These are phyloP conservation scores for Phytophthora cactorum DNA, from an alignment of 352 stramenopile species.

Conservation along the genomic window DNA sequence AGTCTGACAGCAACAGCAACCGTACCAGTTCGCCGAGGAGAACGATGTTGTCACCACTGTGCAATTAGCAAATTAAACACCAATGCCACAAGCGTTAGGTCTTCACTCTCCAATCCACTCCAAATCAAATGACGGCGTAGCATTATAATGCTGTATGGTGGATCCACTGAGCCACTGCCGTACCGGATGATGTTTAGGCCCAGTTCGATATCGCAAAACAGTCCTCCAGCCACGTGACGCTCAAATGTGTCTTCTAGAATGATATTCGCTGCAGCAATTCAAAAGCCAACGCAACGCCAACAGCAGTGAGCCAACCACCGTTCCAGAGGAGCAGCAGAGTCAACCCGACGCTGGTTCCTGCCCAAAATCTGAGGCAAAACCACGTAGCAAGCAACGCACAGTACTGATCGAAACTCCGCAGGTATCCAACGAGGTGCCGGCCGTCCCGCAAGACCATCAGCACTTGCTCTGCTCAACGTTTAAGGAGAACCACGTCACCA, in stretches of 20 bases:
- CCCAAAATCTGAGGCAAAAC: neutral
- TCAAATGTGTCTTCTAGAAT: slow-evolving; percentile 96
- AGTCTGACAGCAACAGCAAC: neutral
- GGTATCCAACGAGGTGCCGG: slow-evolving; percentile 93
- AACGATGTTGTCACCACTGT: slow-evolving; percentile 88
- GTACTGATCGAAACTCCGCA: slow-evolving; percentile 90
- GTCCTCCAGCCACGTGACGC: slow-evolving; percentile 81
- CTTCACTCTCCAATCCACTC: neutral
- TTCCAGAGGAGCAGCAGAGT: neutral
- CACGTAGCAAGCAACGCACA: slow-evolving; percentile 51
- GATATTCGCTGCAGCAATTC: slow-evolving; percentile 88
- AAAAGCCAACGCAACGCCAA: neutral
- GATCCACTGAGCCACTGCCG: neutral
- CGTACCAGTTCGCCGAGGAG: slow-evolving; percentile 84
- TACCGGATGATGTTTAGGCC: slow-evolving; percentile 97
- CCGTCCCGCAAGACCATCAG: slow-evolving; percentile 95
- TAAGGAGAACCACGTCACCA: slow-evolving; percentile 9
- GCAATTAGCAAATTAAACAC: slow-evolving; percentile 1
- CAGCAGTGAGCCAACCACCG: slow-evolving; percentile 3
- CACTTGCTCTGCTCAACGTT: slow-evolving; percentile 71
- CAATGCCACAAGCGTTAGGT: neutral
- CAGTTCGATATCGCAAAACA: slow-evolving; percentile 96
- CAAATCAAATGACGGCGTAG: slow-evolving; percentile 2
- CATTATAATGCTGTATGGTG: neutral
- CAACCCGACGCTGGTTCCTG: neutral